Conservation (phyloP, 2,329 filamentous ascomycete species). For the Fusarium pilosicola region DNA sequence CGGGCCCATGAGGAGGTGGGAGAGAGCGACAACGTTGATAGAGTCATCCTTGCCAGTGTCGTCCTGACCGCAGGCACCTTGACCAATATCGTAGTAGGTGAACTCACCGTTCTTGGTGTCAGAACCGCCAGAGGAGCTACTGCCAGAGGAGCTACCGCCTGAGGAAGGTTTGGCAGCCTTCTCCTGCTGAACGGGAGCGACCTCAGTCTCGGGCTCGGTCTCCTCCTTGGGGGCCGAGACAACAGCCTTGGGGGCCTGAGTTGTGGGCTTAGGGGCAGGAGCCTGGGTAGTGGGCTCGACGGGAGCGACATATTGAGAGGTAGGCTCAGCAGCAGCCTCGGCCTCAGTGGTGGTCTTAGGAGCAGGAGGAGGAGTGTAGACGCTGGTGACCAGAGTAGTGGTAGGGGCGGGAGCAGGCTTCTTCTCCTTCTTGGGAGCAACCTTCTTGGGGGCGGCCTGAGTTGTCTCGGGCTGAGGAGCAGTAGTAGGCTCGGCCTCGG, state of each 20-base stretch:
- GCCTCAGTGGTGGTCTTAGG: constrained; percentile 25
- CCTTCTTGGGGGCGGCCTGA: constrained; percentile 18
- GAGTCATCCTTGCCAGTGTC: constrained; percentile 64
- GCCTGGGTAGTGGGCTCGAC: constrained; percentile 38
- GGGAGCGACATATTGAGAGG: constrained; percentile 32
- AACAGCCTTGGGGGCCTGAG: constrained; percentile 19
- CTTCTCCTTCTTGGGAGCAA: constrained; percentile 32
- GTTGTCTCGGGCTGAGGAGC: constrained; percentile 31
- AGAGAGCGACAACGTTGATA: constrained; percentile 76
- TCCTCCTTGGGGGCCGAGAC: constrained; percentile 9
- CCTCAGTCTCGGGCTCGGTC: constrained; percentile 31
- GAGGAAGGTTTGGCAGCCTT: constrained; percentile 29
- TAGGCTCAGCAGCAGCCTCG: constrained; percentile 6
- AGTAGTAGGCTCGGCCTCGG: constrained; percentile 44
- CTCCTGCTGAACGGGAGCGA: constrained; percentile 24
- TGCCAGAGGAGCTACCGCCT: constrained; percentile 19
- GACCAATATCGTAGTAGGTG: constrained; percentile 77
- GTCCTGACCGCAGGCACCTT: constrained; percentile 72
- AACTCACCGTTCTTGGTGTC: constrained; percentile 67
- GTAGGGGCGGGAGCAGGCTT: constrained; percentile 37
- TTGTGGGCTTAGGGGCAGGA: constrained; percentile 10
- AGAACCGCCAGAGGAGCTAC: constrained; percentile 8
- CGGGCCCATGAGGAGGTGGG: constrained; percentile 69
- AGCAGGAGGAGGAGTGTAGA: constrained; percentile 36
- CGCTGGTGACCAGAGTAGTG: constrained; percentile 31